phyloP scores from a whole-genome alignment of 2,329 filamentous ascomycete species.

The Talaromyces sp. region DNA sequence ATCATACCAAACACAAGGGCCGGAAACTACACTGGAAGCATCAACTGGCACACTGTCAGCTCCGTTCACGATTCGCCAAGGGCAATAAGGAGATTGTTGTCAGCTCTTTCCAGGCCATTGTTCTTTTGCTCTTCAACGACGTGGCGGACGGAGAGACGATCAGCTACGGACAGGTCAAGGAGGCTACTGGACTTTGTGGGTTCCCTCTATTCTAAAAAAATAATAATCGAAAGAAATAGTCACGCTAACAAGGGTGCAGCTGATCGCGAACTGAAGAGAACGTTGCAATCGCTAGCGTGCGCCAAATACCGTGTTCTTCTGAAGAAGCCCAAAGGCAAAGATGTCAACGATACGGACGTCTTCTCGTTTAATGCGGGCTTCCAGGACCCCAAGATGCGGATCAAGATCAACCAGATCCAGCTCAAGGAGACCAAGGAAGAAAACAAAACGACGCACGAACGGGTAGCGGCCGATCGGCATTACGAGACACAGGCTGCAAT shows the following conservation, averaged over 20 bases:
- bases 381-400: conserved; percentile 72
- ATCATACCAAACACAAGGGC: conserved; percentile 84
- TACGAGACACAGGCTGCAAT: conserved; percentile 97
- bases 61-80: conserved; percentile 74
- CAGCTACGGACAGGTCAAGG: conserved; percentile 68
- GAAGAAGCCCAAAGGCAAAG: conserved; percentile 79
- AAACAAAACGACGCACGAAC: conserved; percentile 88
- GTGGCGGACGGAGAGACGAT: conserved; percentile 59
- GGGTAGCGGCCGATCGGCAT: conserved; percentile 81
- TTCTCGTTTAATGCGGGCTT: conserved; percentile 80
- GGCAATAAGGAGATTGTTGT: conserved; percentile 84
- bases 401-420: conserved; percentile 99
- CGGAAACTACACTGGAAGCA: conserved; percentile 89
- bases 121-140: conserved; percentile 85
- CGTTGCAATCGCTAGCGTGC: conserved; percentile 90
- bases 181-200: conserved; percentile 66
- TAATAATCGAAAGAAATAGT: conserved; percentile 1
- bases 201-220: not conserved
- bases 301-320: conserved; percentile 77
- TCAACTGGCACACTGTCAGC: conserved; percentile 80
- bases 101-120: conserved; percentile 85
- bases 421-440: conserved; percentile 93
- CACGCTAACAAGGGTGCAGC: conserved; percentile 40
- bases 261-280: conserved; percentile 76
- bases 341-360: conserved; percentile 72